Percentiles rank a stretch among this genome's conserved stretches.
phyloP scores from a whole-genome alignment of 306 rosid genomes.

The Castanopsis chinensis region DNA sequence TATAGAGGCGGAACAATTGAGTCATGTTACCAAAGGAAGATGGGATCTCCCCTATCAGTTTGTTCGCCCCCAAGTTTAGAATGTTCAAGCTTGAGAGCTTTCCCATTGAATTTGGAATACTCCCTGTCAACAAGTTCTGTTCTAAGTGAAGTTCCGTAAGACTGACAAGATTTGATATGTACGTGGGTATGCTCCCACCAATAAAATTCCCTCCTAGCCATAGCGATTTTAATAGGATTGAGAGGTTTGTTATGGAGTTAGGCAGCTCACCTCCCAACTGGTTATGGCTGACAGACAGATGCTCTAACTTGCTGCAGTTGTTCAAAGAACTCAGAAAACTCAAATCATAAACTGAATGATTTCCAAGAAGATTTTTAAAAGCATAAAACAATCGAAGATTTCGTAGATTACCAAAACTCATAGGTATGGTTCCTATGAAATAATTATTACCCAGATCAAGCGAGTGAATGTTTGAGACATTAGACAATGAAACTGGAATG shows the following conservation, averaged over 20 bases:
- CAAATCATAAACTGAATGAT: background rate
- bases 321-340: background rate
- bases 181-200: background rate
- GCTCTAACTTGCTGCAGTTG: background rate
- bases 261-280: background rate
- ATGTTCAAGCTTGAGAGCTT: background rate
- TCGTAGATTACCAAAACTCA: background rate
- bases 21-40: background rate
- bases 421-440: background rate
- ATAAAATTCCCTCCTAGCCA: background rate
- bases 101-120: background rate
- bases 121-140: background rate
- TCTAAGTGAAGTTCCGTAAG: background rate
- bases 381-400: background rate
- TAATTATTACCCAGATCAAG: background rate
- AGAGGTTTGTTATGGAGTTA: background rate
- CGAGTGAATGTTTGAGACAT: background rate
- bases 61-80: background rate
- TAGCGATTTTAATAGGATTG: background rate
- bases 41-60: background rate
- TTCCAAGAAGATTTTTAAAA: background rate
- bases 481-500: background rate
- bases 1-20: background rate
- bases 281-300: background rate
- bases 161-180: background rate